Percentiles rank a stretch among this genome's conserved stretches.
Evolutionary conservation across 306 rosid genomes (phyloP).

Genomic region (Medicago ruthenica): DNA sequence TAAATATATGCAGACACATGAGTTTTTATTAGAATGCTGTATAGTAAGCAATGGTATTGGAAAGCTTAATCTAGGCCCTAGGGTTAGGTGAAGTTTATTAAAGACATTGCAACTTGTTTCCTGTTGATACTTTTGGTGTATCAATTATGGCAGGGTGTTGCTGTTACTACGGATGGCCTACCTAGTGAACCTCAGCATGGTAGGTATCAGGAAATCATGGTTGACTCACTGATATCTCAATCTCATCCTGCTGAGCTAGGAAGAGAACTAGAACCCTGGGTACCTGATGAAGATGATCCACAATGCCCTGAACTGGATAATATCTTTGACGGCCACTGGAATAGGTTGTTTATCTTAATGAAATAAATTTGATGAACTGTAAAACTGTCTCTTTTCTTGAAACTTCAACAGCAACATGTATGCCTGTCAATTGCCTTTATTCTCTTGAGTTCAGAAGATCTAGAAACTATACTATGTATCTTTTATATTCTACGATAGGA

Average conservation of each 20-base stretch:
- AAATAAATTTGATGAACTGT: conserved; percentile 19
- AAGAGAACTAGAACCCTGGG: conserved; percentile 92
- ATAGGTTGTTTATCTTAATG: conserved; percentile 63
- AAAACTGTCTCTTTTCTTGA: conserved; percentile 27
- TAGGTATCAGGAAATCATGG: conserved; percentile 74
- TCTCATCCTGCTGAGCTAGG: conserved; percentile 68
- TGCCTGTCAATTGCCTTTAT: conserved; percentile 9
- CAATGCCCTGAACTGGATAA: conserved; percentile 83
- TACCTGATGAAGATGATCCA: conserved; percentile 87
- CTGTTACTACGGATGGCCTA: conserved; percentile 64
- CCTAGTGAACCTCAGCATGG: conserved; percentile 61
- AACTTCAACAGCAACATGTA: background rate
- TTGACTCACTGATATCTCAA: conserved; percentile 85
- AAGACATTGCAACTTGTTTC: conserved; percentile 39
- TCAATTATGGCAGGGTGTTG: conserved; percentile 69
- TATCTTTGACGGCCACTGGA: conserved; percentile 79
- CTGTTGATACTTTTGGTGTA: conserved; percentile 43
- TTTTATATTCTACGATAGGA: background rate
- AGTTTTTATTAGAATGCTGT: conserved; percentile 22
- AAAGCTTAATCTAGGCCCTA: conserved; percentile 19
- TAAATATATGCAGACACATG: conserved; percentile 24
- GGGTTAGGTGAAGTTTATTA: conserved; percentile 21
- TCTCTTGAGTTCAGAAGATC: background rate
- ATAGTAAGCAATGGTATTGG: conserved; percentile 9
- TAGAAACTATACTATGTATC: background rate